Evolutionary conservation across 108 stramenopile genomes (phyloP).

Genomic region (Cyclotella sp.): DNA sequence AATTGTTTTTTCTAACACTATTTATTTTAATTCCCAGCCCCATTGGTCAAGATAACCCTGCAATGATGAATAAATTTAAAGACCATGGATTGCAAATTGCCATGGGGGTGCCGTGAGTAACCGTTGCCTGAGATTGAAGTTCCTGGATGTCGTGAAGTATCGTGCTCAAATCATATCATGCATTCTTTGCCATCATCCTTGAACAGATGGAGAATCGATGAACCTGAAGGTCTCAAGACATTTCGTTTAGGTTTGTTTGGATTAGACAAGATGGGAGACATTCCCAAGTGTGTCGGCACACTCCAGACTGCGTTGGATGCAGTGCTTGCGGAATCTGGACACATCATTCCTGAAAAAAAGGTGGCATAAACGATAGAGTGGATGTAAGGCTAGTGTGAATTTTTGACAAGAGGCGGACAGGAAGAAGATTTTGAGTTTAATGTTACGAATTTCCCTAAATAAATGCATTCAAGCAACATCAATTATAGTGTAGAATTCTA

Average conservation of each 20-base stretch:
- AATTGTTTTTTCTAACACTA: background rate
- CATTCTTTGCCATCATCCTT: background rate
- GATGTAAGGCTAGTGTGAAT: too few relatives aligned
- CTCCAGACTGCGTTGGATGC: conserved; percentile 79
- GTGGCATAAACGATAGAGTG: conserved; percentile 1
- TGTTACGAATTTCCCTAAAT: too few relatives aligned
- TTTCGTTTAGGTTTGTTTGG: conserved; percentile 95
- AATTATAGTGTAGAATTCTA: too few relatives aligned
- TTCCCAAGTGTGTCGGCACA: conserved; percentile 72
- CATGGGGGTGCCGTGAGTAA: conserved; percentile 87
- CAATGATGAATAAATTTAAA: conserved; percentile 91
- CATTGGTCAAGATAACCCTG: conserved; percentile 75
- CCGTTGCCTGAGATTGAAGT: too few relatives aligned
- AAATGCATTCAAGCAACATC: too few relatives aligned
- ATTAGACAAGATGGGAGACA: conserved; percentile 89
- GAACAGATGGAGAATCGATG: conserved; percentile 76
- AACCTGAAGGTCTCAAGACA: conserved; percentile 87
- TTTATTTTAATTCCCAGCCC: conserved; percentile 39
- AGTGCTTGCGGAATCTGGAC: conserved; percentile 69
- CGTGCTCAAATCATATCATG: background rate
- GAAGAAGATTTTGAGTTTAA: too few relatives aligned
- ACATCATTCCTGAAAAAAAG: conserved; percentile 53
- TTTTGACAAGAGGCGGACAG: too few relatives aligned
- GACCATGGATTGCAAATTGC: conserved; percentile 89
- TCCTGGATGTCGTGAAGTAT: too few relatives aligned